Evolutionary conservation across 192 early-diverging fungal genomes (phyloP), one percentile per base, ranked within the genome.

Genomic region (Coemansia sp.): DNA sequence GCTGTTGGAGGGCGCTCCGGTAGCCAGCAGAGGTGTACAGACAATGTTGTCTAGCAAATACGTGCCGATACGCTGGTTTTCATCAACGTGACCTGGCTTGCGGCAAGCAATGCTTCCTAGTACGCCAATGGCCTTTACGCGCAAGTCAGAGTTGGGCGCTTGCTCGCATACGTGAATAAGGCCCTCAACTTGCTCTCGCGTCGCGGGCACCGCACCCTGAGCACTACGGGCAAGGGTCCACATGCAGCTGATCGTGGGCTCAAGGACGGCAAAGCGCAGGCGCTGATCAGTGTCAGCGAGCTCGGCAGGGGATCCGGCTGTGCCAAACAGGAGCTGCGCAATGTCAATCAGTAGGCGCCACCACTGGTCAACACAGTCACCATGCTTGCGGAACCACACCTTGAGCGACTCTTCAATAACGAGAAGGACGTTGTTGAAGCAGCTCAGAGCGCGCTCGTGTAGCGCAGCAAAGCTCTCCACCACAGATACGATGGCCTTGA

Each of bases 181-280:
- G 1, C 77, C 76, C 62, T 82, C 63, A 28, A 89, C 74, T 38
- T 89, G 87, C 46, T 70, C 76, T 1, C 44, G 69, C 2, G 74
- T 84, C 3, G 76, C 84, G 39, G 81, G 74, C 16, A 91, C 87
- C 32, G 86, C 33, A 26, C 84, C 85, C 23, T 87, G 79, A 38
- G 88, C 78, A 13, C 89, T 88, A 58, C 93, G 88, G 3, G 88
- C 86, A 46, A 95, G 68, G 2, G 90, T 86, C 93, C 93, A 96
- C 61, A 95, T 75, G 61, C 91, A 90, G 7, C 89, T 87, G 19
- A 94, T 84, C 19, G 87, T 82, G 17, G 86, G 82, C 64, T 93
- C 93, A 30, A 93, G 68, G 35, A 89, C 70, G 35, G 74, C 66
- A n/a, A 75, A 84, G 17, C 87, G 74, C 65, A 86, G 81, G 49